Evolutionary conservation across 495 filamentous ascomycete species (phyloP).

Genomic region (Aspergillus panamensis): DNA sequence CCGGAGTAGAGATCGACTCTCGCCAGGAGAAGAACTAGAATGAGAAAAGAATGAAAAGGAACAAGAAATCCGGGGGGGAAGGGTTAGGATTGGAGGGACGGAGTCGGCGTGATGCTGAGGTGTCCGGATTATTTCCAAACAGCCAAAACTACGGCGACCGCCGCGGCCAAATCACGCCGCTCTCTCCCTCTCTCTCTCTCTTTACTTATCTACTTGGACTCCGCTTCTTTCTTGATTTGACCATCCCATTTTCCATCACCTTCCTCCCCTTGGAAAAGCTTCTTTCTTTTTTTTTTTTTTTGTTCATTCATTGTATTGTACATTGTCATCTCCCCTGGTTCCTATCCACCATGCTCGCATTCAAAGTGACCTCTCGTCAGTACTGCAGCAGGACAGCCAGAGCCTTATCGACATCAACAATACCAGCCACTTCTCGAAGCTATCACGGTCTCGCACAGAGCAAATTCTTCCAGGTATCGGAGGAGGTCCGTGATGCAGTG

Average conservation of each 20-base stretch:
- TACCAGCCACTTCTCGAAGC: constrained; percentile 10
- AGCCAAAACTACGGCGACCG: constrained; percentile 33
- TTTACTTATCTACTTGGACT: constrained; percentile 4
- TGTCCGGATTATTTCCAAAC: constrained; percentile 35
- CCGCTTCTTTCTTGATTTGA: background rate
- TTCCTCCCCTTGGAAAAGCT: background rate
- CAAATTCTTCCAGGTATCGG: constrained; percentile 68
- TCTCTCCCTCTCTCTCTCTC: constrained; percentile 19
- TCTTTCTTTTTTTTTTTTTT: constrained; percentile 2
- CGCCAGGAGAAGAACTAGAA: constrained; percentile 20
- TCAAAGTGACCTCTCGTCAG: constrained; percentile 28
- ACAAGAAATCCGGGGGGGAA: constrained; percentile 1
- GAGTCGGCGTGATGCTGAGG: constrained; percentile 38
- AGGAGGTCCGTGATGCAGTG: constrained; percentile 77
- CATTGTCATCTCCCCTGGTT: background rate
- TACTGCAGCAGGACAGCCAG: constrained; percentile 20
- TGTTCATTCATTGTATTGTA: background rate
- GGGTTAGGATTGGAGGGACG: constrained; percentile 16
- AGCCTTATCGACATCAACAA: background rate
- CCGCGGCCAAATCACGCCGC: constrained; percentile 32
- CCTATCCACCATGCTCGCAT: constrained; percentile 27
- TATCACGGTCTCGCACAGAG: constrained; percentile 40
- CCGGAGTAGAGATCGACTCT: constrained; percentile 29
- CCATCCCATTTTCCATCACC: background rate
- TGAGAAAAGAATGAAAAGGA: constrained; percentile 15